A percentile compares a stretch with the other conserved stretches of the same genome.
Evolutionary conservation across 2,329 filamentous ascomycete genomes (phyloP).

Genomic region (Epichloe elymi): DNA sequence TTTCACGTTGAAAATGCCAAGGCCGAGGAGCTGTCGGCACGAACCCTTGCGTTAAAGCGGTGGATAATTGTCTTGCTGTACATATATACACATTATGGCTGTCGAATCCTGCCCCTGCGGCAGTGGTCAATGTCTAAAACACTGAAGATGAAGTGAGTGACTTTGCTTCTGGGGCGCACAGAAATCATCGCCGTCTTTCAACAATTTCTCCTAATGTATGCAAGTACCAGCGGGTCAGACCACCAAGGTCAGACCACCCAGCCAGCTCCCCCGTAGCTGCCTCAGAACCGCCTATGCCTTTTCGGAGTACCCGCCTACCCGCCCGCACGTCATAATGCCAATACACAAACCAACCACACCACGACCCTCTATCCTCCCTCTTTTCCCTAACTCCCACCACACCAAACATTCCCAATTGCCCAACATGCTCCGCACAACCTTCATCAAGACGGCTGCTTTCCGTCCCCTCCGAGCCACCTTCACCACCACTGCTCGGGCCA

Average conservation of each 20-base stretch:
- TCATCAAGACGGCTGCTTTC: constrained; percentile 40
- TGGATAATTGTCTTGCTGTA: no score
- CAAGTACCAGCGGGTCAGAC: neutral
- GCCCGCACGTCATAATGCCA: constrained; percentile 5
- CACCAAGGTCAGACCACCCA: neutral
- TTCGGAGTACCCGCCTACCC: neutral
- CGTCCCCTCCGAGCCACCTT: constrained; percentile 46
- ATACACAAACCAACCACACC: neutral
- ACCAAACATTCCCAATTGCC: constrained; percentile 6
- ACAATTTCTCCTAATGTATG: no score
- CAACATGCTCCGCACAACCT: constrained; percentile 55
- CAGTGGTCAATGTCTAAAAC: no score
- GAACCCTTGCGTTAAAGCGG: no score
- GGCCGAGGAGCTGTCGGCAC: no score
- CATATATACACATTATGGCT: no score
- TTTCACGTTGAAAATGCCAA: no score
- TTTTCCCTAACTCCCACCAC: constrained; percentile 5
- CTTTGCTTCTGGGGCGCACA: no score
- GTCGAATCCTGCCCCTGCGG: no score
- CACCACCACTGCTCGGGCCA: constrained; percentile 47
- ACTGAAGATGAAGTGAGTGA: no score
- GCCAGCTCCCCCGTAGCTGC: neutral
- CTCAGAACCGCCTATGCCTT: neutral
- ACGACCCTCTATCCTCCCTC: constrained; percentile 3
- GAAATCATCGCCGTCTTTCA: no score